These are phyloP conservation scores for Fomitopsis pinicola DNA, from an alignment of 1,284 basidiomycete species.

Conservation along the genomic window DNA sequence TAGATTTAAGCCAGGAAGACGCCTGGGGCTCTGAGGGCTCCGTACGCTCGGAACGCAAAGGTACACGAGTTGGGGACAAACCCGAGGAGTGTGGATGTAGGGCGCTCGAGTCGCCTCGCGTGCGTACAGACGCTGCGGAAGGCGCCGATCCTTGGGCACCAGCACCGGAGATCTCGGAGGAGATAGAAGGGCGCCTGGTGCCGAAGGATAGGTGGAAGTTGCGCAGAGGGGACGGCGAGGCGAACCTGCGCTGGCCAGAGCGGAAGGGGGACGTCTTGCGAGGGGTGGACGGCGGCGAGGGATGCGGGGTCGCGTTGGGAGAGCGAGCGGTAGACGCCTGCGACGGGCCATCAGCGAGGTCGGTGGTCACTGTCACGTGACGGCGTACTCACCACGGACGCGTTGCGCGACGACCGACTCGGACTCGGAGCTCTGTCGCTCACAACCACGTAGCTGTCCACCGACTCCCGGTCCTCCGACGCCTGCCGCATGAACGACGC, in stretches of 20 bases:
- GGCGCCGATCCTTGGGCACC: constrained; percentile 17
- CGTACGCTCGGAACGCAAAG: constrained; percentile 14
- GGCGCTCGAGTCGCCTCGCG: constrained; percentile 3
- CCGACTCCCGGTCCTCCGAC: constrained; percentile 27
- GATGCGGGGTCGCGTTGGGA: constrained; percentile 13
- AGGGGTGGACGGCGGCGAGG: constrained; percentile 34
- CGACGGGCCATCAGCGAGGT: constrained; percentile 9
- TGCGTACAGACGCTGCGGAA: constrained; percentile 19
- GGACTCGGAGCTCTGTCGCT: constrained; percentile 22
- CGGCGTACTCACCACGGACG: constrained; percentile 22
- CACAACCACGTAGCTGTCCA: constrained; percentile 55
- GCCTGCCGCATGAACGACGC: constrained; percentile 19
- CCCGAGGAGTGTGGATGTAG: constrained; percentile 20
- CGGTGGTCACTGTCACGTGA: constrained; percentile 24
- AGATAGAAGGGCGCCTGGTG: constrained; percentile 36
- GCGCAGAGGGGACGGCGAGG: constrained; percentile 49
- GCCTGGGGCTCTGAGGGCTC: constrained; percentile 14
- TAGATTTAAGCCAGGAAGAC: constrained; percentile 17
- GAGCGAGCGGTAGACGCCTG: constrained; percentile 17
- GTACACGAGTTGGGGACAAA: constrained; percentile 15
- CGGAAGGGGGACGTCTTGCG: constrained; percentile 24
- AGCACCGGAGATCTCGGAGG: constrained; percentile 21
- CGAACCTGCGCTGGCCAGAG: constrained; percentile 31
- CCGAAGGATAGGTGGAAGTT: constrained; percentile 47
- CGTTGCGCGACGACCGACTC: constrained; percentile 30